Base-by-base conservation (phyloP, 352 stramenopile species). In the Phytopythium oedochilum region DNA sequence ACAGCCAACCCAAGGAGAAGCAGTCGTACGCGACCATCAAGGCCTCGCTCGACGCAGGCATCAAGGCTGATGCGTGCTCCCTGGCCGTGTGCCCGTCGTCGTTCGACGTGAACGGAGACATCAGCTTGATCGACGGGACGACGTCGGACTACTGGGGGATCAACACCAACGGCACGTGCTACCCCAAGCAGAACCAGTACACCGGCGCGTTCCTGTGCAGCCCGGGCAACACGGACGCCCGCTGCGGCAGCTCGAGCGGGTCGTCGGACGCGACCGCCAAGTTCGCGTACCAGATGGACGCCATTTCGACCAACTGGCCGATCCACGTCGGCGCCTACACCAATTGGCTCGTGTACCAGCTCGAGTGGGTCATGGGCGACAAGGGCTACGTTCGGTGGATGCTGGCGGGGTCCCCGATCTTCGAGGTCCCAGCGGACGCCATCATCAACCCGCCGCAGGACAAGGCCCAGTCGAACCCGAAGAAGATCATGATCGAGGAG, bases 401-500 rank as follows among this genome's bases (percentile, higher is more conserved):
- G 74, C 69, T 97, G 2, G 88, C 86, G 34, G 88, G 80, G 2
- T 59, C 88, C 22, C 86, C 94, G 38, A 57, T 98, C 11, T 98
- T 93, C 61, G 89, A 96, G 47, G 84, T 98, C 32, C 66, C 82
- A 6, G 75, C 86, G 0, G 54, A 75, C 10, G 74, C 73, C 23
- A 63, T 97, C 20, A 47, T 55, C 10, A 74, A 71, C 35, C 63
- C 67, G 1, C 75, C 78, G 10, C 80, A 91, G 43, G 71, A 91
- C 39, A 46, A 42, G 0, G 42, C 48, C 0, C 70, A 82, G 46
- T 77, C 46, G 57, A 95, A 73, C 84, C 88, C 78, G 56, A 83
- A 69, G 69, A 96, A 78, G 68, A 83, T 86, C 55, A 98, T 99
- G 74, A 72, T 96, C 22, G 81, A 92, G 34, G 94, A 98, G 64